Conservation (phyloP, 768 basidiomycete genomes). For the Hypholoma fasciculare region DNA sequence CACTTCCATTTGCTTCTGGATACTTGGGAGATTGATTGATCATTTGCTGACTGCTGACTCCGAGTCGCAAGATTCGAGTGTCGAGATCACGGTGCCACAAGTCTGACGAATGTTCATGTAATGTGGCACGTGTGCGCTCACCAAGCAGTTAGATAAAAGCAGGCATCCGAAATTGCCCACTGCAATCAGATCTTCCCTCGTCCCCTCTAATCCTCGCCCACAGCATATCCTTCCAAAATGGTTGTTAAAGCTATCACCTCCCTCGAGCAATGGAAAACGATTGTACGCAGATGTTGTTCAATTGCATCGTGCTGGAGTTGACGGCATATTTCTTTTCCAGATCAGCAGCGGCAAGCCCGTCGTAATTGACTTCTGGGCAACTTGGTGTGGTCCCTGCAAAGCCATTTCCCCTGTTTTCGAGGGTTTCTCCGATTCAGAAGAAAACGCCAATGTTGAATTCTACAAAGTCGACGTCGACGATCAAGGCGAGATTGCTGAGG, state of each 20-base stretch:
- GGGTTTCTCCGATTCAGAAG: conserved; percentile 39
- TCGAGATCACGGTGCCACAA: background rate
- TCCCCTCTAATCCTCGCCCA: background rate
- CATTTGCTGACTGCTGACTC: no score
- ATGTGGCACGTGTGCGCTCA: conserved; percentile 17
- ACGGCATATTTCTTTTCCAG: conserved; percentile 20
- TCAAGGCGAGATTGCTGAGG: conserved; percentile 49
- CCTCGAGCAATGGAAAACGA: conserved; percentile 36
- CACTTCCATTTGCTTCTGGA: no score
- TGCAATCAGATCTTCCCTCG: conserved; percentile 5
- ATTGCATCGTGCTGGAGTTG: background rate
- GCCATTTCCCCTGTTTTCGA: conserved; percentile 68
- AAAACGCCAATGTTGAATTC: conserved; percentile 45
- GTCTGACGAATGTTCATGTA: conserved; percentile 7
- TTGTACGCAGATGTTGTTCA: conserved; percentile 36
- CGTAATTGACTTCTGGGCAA: conserved; percentile 76
- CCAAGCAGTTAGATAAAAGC: conserved; percentile 19
- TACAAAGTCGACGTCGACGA: conserved; percentile 78
- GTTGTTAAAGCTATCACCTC: conserved; percentile 36
- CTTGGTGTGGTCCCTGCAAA: conserved; percentile 76
- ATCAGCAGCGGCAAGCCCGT: conserved; percentile 47
- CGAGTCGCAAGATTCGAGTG: background rate
- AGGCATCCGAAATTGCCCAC: background rate
- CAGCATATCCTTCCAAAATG: conserved; percentile 28
- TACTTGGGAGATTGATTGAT: no score